Evolutionary conservation across 805 yeast species (phyloP).

Genomic region (Yarrowia sp.): DNA sequence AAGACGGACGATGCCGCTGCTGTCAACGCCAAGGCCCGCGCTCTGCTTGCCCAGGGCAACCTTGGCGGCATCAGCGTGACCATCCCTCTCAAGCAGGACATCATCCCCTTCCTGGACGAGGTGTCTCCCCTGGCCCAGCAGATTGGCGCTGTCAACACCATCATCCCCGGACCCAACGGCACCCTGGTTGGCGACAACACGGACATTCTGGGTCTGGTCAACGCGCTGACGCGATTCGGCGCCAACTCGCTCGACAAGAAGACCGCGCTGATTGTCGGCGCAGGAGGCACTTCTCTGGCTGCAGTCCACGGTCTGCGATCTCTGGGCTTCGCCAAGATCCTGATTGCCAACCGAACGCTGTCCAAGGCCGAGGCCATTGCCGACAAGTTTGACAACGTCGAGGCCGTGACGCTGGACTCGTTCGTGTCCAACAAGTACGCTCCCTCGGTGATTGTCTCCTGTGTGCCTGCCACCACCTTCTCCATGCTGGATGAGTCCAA

Average conservation of each 20-base stretch:
- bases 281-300: constrained; percentile 97
- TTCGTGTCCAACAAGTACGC: constrained; percentile 41
- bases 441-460: constrained; percentile 65
- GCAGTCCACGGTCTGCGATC: constrained; percentile 81
- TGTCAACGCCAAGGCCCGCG: constrained; percentile 54
- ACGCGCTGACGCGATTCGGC: constrained; percentile 64
- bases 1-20: constrained; percentile 64
- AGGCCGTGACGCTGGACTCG: constrained; percentile 52
- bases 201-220: constrained; percentile 87
- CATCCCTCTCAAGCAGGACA: constrained; percentile 84
- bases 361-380: constrained; percentile 61
- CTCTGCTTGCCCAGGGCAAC: constrained; percentile 38
- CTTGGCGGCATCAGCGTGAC: constrained; percentile 97
- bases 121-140: constrained; percentile 70
- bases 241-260: constrained; percentile 40
- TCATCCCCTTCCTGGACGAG: constrained; percentile 62
- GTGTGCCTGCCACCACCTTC: constrained; percentile 73
- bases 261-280: constrained; percentile 82
- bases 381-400: constrained; percentile 63
- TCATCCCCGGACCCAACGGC: constrained; percentile 49
- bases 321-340: constrained; percentile 75
- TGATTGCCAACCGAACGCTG: constrained; percentile 75
- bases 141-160: constrained; percentile 96
- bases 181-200: constrained; percentile 81
- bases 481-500: constrained; percentile 55